phyloP scores from a whole-genome alignment of 2,329 filamentous ascomycete species.

The Pseudogymnoascus sp. region DNA sequence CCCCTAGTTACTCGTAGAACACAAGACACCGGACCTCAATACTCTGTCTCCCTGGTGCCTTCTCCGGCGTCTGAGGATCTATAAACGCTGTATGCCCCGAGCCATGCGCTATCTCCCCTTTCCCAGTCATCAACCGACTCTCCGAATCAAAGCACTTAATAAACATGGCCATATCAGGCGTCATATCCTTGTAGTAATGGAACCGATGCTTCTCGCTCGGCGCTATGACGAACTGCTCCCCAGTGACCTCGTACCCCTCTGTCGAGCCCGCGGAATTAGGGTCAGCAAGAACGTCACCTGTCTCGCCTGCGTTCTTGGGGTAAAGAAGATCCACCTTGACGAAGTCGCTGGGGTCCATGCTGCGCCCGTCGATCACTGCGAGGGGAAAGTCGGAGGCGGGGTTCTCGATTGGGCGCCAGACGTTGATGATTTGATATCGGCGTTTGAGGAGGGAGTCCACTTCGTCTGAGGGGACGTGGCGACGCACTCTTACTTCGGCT shows the following conservation, averaged over 20 bases:
- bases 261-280: slow-evolving; percentile 37
- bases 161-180: slow-evolving; percentile 62
- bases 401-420: slow-evolving; percentile 56
- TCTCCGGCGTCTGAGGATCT: slow-evolving; percentile 59
- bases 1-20: slow-evolving; percentile 36
- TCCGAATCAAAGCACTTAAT: slow-evolving; percentile 69
- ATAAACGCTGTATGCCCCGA: slow-evolving; percentile 67
- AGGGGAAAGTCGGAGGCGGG: slow-evolving; percentile 47
- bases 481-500: slow-evolving; percentile 55
- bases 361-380: slow-evolving; percentile 47
- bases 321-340: slow-evolving; percentile 69
- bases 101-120: slow-evolving; percentile 30
- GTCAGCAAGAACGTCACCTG: slow-evolving; percentile 57
- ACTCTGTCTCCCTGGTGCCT: slow-evolving; percentile 66
- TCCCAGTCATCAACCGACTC: slow-evolving; percentile 34
- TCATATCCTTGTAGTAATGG: slow-evolving; percentile 58
- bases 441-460: slow-evolving; percentile 54
- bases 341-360: slow-evolving; percentile 53
- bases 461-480: slow-evolving; percentile 56
- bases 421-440: slow-evolving; percentile 74
- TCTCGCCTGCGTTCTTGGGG: slow-evolving; percentile 62
- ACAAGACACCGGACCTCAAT: slow-evolving; percentile 80
- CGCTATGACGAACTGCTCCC: slow-evolving; percentile 54
- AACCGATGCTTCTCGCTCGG: slow-evolving; percentile 58
- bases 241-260: slow-evolving; percentile 52